Conservation (phyloP, 2,329 filamentous ascomycete species). For the Acrocalymma vagum region DNA sequence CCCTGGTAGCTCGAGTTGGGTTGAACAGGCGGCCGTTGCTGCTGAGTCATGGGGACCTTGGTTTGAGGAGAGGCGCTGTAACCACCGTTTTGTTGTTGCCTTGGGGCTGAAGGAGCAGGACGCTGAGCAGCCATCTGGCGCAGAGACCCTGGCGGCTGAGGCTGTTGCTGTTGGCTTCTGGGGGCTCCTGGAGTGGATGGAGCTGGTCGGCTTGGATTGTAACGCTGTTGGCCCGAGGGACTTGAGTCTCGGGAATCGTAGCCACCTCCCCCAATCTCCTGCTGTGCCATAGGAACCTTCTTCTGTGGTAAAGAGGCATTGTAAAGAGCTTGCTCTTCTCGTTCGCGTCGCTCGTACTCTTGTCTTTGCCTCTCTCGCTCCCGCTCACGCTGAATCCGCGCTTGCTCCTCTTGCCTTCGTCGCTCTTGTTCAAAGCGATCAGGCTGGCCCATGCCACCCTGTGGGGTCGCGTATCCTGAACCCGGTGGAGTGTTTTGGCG, state of each 20-base stretch:
- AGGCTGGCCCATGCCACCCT: constrained; percentile 46
- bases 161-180: constrained; percentile 57
- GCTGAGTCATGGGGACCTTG: constrained; percentile 33
- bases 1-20: constrained; percentile 49
- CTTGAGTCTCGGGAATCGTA: constrained; percentile 56
- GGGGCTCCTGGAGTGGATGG: constrained; percentile 75
- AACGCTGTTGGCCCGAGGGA: constrained; percentile 66
- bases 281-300: constrained; percentile 82
- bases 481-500: constrained; percentile 42
- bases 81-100: constrained; percentile 46
- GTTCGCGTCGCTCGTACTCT: constrained; percentile 55
- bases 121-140: constrained; percentile 75
- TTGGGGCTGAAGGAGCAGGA: constrained; percentile 78
- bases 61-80: constrained; percentile 38
- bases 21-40: constrained; percentile 53
- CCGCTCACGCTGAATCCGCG: constrained; percentile 45
- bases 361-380: constrained; percentile 51
- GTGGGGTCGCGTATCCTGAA: constrained; percentile 36
- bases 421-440: constrained; percentile 39
- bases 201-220: constrained; percentile 85
- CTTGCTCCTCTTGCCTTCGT: constrained; percentile 52
- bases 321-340: constrained; percentile 84
- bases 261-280: constrained; percentile 79
- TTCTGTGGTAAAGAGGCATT: constrained; percentile 88
- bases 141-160: constrained; percentile 59